Percentiles rank a stretch among this genome's conserved stretches.
Evolutionary conservation across 805 yeast genomes (phyloP).

Genomic region (Wickerhamiella galacta): DNA sequence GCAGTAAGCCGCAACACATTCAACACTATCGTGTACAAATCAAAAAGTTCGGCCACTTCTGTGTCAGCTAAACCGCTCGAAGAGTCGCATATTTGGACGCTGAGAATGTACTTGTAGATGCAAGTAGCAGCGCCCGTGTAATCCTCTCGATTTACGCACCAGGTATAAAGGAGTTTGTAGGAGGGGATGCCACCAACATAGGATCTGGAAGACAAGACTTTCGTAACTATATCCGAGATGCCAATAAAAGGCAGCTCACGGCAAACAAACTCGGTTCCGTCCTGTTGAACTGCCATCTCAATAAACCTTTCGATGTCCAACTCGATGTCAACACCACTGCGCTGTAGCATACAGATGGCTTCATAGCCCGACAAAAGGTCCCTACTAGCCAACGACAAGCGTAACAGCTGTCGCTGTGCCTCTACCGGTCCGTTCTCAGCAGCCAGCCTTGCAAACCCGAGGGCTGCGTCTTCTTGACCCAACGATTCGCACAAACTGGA

Average conservation of each 20-base stretch:
- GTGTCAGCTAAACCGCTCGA: neutral
- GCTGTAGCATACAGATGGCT: slow-evolving; percentile 18
- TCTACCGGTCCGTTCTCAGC: neutral
- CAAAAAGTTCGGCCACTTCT: slow-evolving; percentile 5
- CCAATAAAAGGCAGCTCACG: slow-evolving; percentile 29
- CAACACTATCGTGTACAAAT: slow-evolving; percentile 14
- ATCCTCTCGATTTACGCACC: slow-evolving; percentile 35
- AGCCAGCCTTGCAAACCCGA: slow-evolving; percentile 22
- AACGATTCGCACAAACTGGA: neutral
- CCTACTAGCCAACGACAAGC: slow-evolving; percentile 18
- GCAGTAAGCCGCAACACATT: slow-evolving; percentile 17
- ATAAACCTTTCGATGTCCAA: slow-evolving; percentile 12
- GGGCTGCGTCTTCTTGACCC: slow-evolving; percentile 18
- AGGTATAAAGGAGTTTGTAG: slow-evolving; percentile 34
- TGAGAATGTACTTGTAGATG: slow-evolving; percentile 9
- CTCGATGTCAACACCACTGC: slow-evolving; percentile 3
- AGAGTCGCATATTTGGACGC: neutral
- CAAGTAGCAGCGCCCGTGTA: slow-evolving; percentile 18
- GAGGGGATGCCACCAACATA: slow-evolving; percentile 24
- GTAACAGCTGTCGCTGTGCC: slow-evolving; percentile 4
- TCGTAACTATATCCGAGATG: slow-evolving; percentile 29
- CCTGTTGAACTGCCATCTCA: slow-evolving; percentile 17
- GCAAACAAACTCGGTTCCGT: slow-evolving; percentile 25
- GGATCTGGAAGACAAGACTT: slow-evolving; percentile 23
- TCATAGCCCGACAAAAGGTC: slow-evolving; percentile 22